Conservation (phyloP, 2,329 filamentous ascomycete genomes). For the Fusarium citri region DNA sequence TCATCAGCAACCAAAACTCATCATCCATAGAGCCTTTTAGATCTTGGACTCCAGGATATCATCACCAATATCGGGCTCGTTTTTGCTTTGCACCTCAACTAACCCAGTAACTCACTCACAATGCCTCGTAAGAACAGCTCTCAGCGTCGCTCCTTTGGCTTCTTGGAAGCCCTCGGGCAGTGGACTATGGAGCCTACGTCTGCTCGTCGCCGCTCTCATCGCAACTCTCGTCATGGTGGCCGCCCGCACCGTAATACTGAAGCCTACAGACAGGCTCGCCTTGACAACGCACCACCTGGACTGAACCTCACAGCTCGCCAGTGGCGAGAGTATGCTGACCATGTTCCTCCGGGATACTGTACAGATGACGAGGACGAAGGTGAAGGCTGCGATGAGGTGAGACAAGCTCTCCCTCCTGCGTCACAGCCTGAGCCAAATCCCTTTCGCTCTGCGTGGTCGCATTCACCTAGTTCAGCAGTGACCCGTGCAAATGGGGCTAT, state of each 20-base stretch:
- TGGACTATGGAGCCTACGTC: conserved; percentile 4
- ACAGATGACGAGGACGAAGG: not conserved
- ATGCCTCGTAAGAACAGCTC: conserved; percentile 3
- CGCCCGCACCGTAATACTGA: not conserved
- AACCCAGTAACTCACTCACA: not conserved
- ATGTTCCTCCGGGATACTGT: not conserved
- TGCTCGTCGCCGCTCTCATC: not conserved
- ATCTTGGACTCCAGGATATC: not conserved
- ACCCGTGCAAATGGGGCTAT: conserved; percentile 3
- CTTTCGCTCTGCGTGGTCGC: conserved; percentile 18
- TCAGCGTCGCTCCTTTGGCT: not conserved
- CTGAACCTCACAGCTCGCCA: conserved; percentile 15
- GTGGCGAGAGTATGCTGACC: conserved; percentile 10
- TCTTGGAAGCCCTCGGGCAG: conserved; percentile 25
- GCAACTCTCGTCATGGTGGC: not conserved
- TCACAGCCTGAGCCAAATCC: not conserved
- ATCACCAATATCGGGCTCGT: not conserved
- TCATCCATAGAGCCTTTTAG: not conserved
- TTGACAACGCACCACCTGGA: conserved; percentile 5
- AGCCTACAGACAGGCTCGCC: conserved; percentile 1
- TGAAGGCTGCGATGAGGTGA: not conserved
- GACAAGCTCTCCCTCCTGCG: not conserved
- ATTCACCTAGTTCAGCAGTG: not conserved
- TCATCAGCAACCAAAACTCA: not conserved
- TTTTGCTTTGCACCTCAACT: not conserved